Percentiles rank a stretch among this genome's conserved stretches.
phyloP scores from a whole-genome alignment of 371 early-diverging fungal species.

The Fennellomyces sp. region DNA sequence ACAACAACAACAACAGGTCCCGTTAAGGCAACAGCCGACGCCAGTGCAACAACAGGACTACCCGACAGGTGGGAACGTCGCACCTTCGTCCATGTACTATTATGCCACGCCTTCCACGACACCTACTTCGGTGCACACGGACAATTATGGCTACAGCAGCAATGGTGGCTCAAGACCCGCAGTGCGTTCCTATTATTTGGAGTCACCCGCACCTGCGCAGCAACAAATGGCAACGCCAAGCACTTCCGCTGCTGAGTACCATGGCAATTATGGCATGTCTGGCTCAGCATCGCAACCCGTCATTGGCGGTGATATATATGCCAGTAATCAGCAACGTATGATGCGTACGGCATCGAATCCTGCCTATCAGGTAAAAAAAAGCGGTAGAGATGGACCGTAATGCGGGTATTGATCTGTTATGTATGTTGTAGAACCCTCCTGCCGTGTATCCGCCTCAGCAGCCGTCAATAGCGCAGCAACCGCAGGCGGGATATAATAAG shows the following conservation, averaged over 20 bases:
- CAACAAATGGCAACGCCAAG: constrained; percentile 15
- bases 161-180: neutral
- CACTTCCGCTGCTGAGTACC: constrained; percentile 16
- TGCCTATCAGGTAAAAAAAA: constrained; percentile 14
- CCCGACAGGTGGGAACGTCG: neutral
- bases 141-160: constrained; percentile 14
- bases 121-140: constrained; percentile 19
- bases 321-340: constrained; percentile 1
- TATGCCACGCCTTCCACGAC: constrained; percentile 24
- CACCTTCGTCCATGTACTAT: constrained; percentile 14
- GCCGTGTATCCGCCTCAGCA: constrained; percentile 8
- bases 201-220: constrained; percentile 11
- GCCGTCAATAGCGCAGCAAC: neutral
- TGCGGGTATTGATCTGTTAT: no score
- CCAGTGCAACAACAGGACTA: constrained; percentile 8
- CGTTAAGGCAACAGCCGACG: constrained; percentile 7
- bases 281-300: constrained; percentile 1
- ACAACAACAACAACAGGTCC: constrained; percentile 1
- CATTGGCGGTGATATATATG: neutral
- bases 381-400: neutral
- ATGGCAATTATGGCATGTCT: constrained; percentile 11
- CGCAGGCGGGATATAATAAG: neutral
- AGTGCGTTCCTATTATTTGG: constrained; percentile 10
- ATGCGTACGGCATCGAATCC: constrained; percentile 12
- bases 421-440: no score